Base-by-base conservation (phyloP, 345 rosid species). In the Mallotus nudiflorus region DNA sequence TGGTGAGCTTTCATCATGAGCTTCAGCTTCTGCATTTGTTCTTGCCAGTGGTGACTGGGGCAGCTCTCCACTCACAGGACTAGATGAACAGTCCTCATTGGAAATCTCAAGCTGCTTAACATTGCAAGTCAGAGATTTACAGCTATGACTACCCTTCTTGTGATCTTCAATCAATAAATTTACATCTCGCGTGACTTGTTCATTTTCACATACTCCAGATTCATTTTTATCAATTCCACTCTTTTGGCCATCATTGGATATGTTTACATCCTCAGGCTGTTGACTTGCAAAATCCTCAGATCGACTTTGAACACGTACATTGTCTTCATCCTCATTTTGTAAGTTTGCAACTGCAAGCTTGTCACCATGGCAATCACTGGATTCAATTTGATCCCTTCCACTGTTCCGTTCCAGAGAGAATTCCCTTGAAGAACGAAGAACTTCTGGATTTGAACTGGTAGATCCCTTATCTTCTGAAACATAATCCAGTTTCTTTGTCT, bases 381-480 rank as follows among this genome's bases (percentile, higher is more conserved):
- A 53, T 58, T 45, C 65, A 16, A 54, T 65, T 24, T n/a, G 56
- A 61, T 62, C 73, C 19, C 50, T 72, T 54, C 59, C 77, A 62
- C 39, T 50, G 20, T 68, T 73, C 57, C 63, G 71, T n/a, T 67
- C 57, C 46, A 42, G 37, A 63, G 82, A 78, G 73, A 59, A 22
- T 59, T 69, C 87, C 3, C 56, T 74, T 0, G 75, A 55, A 49
- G 79, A 71, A 54, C 70, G 71, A 80, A 59, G 57, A 66, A 12
- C 60, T 29, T 48, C 55, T 40, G 65, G 80, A 76, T 33, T 55
- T 31, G 78, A 61, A 53, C 74, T 54, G 68, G 62, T 78, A 16
- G 77, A 73, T 71, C 72, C 82, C 66, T 75, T 69, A 67, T 68
- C 76, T 62, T 80, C 72, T 65, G 80, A 71, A 74, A 29, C 80